Evolutionary conservation across 2,329 filamentous ascomycete species (phyloP), one percentile per base, ranked within the genome.

Genomic region (Chrysoporthe austroafricana): DNA sequence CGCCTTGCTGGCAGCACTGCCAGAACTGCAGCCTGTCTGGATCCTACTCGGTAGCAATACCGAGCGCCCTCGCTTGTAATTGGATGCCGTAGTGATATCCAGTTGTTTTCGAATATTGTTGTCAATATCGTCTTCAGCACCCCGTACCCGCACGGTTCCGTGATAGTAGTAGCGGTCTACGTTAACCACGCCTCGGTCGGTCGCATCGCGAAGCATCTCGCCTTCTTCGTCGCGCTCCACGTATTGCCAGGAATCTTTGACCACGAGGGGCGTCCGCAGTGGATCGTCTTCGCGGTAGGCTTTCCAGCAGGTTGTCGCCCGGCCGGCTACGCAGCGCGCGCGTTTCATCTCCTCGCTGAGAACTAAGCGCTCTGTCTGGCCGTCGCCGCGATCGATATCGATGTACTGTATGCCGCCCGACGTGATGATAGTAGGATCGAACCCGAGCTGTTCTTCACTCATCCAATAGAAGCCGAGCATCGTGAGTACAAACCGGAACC

Each of bases 381-480:
- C 74, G 48, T 82, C 67, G 63, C 76, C n/a, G n/a, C n/a, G 77
- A 61, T 78, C 34, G 34, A 60, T 80, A 66, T 80, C 70, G 34
- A 84, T 80, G 66, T 76, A 80, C 42, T 75, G 76, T 66, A 77
- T 66, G 59, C 73, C 69, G 48, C 77, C 69, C 32, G 65, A 64
- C 43, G 71, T 76, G 1, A 76, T 73, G 46, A 85, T 80, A 1
- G 78, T 83, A 9, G 77, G 78, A 70, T 85, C 79, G 64, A 83
- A 83, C 26, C 81, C 79, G 66, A 84, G 76, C 46, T 79, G 70
- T 64, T 77, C 73, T 32, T 79, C 71, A 66, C 75, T 76, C 73
- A 84, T 81, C 73, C 69, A 80, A 9, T 83, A 74, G 71, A 82
- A 83, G n/a, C 77, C 77, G n/a, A 83, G 78, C 66, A 83, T 73